phyloP scores from a whole-genome alignment of 2,329 filamentous ascomycete species.

The Domatiomyces catenatus region DNA sequence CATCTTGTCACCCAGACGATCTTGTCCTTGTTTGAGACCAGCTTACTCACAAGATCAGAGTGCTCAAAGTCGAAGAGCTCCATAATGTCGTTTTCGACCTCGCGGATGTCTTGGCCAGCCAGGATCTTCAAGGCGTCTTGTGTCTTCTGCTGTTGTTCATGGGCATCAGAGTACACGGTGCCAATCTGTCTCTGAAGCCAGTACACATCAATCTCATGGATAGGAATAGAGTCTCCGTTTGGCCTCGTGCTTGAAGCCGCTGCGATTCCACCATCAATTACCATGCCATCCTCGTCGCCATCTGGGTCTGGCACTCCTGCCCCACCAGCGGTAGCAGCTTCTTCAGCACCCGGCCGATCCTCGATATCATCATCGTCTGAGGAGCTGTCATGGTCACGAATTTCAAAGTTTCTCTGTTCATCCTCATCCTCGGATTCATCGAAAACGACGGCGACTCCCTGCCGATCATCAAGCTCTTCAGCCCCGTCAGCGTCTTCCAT shows the following conservation, averaged over 20 bases:
- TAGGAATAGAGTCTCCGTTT: slow-evolving; percentile 46
- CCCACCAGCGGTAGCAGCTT: slow-evolving; percentile 33
- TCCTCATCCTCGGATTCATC: slow-evolving; percentile 79
- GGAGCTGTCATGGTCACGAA: slow-evolving; percentile 63
- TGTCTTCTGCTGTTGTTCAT: slow-evolving; percentile 87
- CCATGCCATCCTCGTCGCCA: slow-evolving; percentile 47
- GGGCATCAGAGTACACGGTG: slow-evolving; percentile 72
- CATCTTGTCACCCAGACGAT: slow-evolving; percentile 89
- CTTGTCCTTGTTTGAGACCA: slow-evolving; percentile 84
- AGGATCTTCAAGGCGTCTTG: slow-evolving; percentile 69
- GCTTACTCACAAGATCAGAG: slow-evolving; percentile 76
- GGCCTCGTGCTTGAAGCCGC: slow-evolving; percentile 36
- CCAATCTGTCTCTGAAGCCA: slow-evolving; percentile 94
- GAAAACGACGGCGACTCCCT: slow-evolving; percentile 95
- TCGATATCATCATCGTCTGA: slow-evolving; percentile 56
- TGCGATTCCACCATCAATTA: slow-evolving; percentile 55
- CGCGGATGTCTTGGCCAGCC: slow-evolving; percentile 72
- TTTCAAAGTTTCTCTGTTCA: slow-evolving; percentile 70
- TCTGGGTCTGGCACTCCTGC: slow-evolving; percentile 29
- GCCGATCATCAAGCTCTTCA: slow-evolving; percentile 77
- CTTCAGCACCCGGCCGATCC: slow-evolving; percentile 39
- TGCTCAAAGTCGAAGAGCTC: slow-evolving; percentile 96
- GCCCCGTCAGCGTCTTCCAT: slow-evolving; percentile 54
- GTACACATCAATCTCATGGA: slow-evolving; percentile 88
- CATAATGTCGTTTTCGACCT: slow-evolving; percentile 97